Conservation (phyloP, 2,329 filamentous ascomycete species). For the Penicillium sp. region DNA sequence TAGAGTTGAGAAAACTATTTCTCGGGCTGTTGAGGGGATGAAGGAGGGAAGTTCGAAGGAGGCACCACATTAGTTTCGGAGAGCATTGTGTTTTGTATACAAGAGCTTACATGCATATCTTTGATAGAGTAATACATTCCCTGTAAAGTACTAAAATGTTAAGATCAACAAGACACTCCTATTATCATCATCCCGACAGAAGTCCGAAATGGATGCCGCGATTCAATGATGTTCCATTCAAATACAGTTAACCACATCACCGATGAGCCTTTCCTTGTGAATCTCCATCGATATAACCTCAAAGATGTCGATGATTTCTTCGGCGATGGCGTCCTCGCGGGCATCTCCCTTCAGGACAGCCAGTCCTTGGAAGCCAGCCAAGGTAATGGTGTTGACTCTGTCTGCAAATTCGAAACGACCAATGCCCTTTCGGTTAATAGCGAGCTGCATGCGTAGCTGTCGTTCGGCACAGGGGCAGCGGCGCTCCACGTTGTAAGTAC, state of each 20-base stretch:
- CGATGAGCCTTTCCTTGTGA: conserved; percentile 24
- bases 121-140: neutral
- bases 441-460: conserved; percentile 32
- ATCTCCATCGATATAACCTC: conserved; percentile 32
- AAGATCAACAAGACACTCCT: neutral
- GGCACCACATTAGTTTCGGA: too few relatives aligned
- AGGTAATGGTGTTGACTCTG: conserved; percentile 29
- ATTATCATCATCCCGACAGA: neutral
- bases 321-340: conserved; percentile 19
- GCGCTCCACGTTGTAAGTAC: conserved; percentile 30
- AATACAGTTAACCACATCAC: neutral
- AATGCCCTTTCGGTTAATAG: conserved; percentile 17
- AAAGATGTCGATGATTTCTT: conserved; percentile 27
- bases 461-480: conserved; percentile 39
- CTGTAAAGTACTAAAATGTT: neutral
- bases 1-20: too few relatives aligned
- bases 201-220: neutral
- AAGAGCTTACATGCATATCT: neutral
- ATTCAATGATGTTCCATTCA: neutral
- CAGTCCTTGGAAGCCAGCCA: conserved; percentile 33
- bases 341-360: conserved; percentile 23
- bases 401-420: conserved; percentile 18
- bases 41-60: too few relatives aligned
- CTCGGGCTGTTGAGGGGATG: too few relatives aligned
- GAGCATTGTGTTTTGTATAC: too few relatives aligned